Conservation (phyloP, 331 rosid genomes). For the Pyracantha coccinea region DNA sequence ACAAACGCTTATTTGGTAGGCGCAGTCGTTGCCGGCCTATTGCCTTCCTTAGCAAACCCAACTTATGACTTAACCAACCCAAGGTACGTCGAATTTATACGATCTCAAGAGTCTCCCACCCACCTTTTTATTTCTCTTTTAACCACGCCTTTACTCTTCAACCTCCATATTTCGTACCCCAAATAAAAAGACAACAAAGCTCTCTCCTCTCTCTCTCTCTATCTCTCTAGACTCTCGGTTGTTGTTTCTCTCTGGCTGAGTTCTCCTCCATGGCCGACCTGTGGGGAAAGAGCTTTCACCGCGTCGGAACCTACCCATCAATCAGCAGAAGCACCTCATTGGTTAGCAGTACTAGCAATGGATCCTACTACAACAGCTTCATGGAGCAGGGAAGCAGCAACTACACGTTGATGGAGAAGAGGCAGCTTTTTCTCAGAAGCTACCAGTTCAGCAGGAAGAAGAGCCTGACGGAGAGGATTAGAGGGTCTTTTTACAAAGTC, state of each 20-base stretch:
- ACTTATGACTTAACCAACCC: slow-evolving; percentile 14
- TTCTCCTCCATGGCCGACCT: slow-evolving; percentile 11
- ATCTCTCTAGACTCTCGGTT: not conserved
- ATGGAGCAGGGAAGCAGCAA: not conserved
- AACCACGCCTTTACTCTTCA: not conserved
- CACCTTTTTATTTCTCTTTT: not conserved
- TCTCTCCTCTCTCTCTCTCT: slow-evolving; percentile 1
- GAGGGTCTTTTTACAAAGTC: slow-evolving; percentile 46
- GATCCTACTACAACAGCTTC: not conserved
- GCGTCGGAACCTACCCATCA: slow-evolving; percentile 18
- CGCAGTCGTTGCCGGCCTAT: not conserved
- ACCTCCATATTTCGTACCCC: not conserved
- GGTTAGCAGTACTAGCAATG: not conserved
- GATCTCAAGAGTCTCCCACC: not conserved
- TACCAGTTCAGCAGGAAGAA: slow-evolving; percentile 64
- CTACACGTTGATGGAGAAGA: slow-evolving; percentile 57
- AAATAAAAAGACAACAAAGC: not conserved
- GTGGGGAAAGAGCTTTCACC: slow-evolving; percentile 12
- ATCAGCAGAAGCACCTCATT: slow-evolving; percentile 48
- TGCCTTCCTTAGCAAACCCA: not conserved
- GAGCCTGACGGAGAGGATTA: slow-evolving; percentile 45
- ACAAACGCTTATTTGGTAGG: too few species aligned
- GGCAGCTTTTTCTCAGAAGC: slow-evolving; percentile 71
- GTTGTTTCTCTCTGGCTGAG: not conserved
- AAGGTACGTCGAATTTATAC: slow-evolving; percentile 23